Conservation (phyloP, 129 eudicot genomes). For the Dittrichia graveolens region DNA sequence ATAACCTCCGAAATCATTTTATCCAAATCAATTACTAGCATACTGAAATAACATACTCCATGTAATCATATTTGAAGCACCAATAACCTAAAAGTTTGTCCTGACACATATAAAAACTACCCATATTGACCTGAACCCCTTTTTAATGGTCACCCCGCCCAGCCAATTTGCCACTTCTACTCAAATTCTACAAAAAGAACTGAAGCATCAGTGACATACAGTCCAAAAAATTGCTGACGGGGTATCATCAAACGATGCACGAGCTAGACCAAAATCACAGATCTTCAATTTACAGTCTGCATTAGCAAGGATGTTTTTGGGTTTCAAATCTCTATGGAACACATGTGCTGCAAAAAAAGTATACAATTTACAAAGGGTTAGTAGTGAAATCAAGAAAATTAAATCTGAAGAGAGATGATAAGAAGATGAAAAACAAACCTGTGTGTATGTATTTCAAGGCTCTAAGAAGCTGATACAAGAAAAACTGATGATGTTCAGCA, state of each 20-base stretch:
- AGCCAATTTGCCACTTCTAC: not conserved
- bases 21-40: too few relatives aligned
- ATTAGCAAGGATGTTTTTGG: constrained; percentile 89
- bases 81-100: too few relatives aligned
- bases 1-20: too few relatives aligned
- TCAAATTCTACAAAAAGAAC: not conserved
- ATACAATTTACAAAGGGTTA: not conserved
- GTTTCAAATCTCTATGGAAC: constrained; percentile 83
- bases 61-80: too few relatives aligned
- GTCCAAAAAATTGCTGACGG: constrained; percentile 98
- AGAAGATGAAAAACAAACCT: constrained; percentile 41
- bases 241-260: constrained; percentile 83
- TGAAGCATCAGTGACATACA: constrained; percentile 45
- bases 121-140: too few relatives aligned
- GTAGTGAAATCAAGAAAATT: constrained; percentile 11
- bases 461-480: constrained; percentile 89
- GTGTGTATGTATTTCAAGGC: constrained; percentile 85
- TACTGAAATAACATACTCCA: too few relatives aligned
- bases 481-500: constrained; percentile 84
- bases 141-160: too few relatives aligned
- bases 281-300: constrained; percentile 93
- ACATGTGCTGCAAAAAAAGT: constrained; percentile 60
- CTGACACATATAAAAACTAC: too few relatives aligned
- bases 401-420: not conserved
- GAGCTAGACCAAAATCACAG: constrained; percentile 93